A percentile compares a stretch with the other conserved stretches of the same genome.
Evolutionary conservation across 441 rosid species (phyloP).

Genomic region (Euphorbia corollata): DNA sequence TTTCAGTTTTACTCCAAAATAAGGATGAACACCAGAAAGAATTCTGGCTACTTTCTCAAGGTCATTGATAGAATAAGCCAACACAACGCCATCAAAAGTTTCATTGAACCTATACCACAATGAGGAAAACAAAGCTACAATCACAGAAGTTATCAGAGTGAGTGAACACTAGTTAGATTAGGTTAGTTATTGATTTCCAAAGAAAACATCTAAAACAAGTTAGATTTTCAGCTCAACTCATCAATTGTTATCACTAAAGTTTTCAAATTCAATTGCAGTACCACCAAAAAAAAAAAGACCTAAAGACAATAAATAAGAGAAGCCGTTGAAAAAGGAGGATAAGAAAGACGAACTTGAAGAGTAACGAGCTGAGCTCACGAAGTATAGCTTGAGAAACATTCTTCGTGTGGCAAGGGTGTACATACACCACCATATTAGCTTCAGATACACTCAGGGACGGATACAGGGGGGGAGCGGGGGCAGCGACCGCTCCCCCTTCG

Average conservation of each 20-base stretch:
- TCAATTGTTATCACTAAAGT: neutral
- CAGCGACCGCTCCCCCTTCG: no score
- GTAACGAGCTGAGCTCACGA: slow-evolving; percentile 66
- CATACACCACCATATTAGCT: slow-evolving; percentile 47
- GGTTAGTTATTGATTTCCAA: neutral
- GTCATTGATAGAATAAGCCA: slow-evolving; percentile 56
- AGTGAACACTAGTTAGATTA: neutral
- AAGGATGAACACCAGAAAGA: slow-evolving; percentile 57
- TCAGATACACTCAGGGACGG: slow-evolving; percentile 37
- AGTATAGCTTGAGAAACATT: slow-evolving; percentile 49
- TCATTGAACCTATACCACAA: slow-evolving; percentile 48
- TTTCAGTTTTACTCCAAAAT: slow-evolving; percentile 48
- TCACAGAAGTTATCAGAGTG: neutral
- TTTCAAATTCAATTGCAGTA: neutral
- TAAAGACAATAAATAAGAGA: neutral
- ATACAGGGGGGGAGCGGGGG: no score
- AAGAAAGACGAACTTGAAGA: slow-evolving; percentile 58
- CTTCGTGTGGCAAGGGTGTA: slow-evolving; percentile 66
- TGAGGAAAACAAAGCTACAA: neutral
- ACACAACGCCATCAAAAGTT: slow-evolving; percentile 55
- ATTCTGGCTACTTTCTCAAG: slow-evolving; percentile 44
- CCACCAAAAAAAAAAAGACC: neutral
- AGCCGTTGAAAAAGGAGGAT: slow-evolving; percentile 5
- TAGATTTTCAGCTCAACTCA: neutral
- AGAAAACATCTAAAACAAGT: neutral